Evolutionary conservation across 106 monocot genomes (phyloP), one percentile per base, ranked within the genome.

Genomic region (Hemerocallis citrina): DNA sequence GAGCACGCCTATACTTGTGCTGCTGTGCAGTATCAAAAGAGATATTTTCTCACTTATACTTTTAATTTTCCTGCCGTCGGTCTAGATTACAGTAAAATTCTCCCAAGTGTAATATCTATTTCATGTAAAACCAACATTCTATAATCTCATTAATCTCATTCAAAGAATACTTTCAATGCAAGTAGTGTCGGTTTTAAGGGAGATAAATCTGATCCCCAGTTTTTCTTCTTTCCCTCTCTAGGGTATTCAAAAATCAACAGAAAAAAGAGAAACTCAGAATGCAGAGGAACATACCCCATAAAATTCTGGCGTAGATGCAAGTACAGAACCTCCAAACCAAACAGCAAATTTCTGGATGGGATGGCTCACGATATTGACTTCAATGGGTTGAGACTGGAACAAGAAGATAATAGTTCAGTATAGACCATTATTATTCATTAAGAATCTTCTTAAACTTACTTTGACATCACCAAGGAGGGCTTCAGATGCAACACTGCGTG

Each of bases 321-420:
- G 84, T 34, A 92, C 87, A 68, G 92, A 92, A n/a, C 92, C 92
- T 76, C 92, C 92, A 68, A 92, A 92, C 92, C 92, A 92, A 48
- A 92, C 92, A 21, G 92, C 92, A 74, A 76, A 92, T 74, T 64
- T 92, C 47, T 92, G 92, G 60, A 92, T 92, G 55, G 92, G 84
- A 87, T 92, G 83, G 62, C 84, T 92, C 17, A 84, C 81, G 6
- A 92, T 88, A 68, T 84, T 88, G 57, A 87, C 92, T 74, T 92
- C 87, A 31, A 92, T 75, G 33, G 92, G 92, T 59, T 88, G 87
- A 68, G 84, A 78, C 87, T 92, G 64, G 8, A 62, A 54, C 24
- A 13, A 69, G 56, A 54, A 38, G 16, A 30, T 27, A 50, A 20
- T 21, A 11, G 25, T 23, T 67, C 62, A 78, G 52, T 33, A 15